A percentile compares a stretch with the other conserved stretches of the same genome.
These are phyloP conservation scores for Aspergillus tamarii DNA, from an alignment of 2,329 filamentous ascomycete species.

Conservation along the genomic window DNA sequence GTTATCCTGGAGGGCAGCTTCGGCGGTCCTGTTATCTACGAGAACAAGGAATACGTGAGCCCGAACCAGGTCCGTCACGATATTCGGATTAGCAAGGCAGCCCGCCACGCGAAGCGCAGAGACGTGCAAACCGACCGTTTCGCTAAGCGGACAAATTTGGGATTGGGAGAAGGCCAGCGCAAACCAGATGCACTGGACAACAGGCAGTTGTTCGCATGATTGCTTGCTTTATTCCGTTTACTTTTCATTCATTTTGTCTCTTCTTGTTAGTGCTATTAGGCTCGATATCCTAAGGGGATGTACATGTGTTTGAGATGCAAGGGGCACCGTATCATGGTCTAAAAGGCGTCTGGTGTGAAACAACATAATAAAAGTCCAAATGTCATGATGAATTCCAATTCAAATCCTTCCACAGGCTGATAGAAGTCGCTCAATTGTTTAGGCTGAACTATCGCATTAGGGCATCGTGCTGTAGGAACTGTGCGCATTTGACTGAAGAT, in stretches of 20 bases:
- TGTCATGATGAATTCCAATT: conserved; percentile 1
- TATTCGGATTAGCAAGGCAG: conserved; percentile 73
- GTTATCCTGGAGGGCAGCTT: conserved; percentile 95
- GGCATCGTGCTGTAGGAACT: background rate
- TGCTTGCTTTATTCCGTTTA: conserved; percentile 23
- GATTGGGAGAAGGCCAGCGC: conserved; percentile 66
- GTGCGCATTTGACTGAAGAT: background rate
- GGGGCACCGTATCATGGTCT: conserved; percentile 34
- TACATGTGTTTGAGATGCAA: conserved; percentile 37
- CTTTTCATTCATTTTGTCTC: conserved; percentile 18
- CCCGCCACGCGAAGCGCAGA: conserved; percentile 73
- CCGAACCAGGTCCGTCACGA: conserved; percentile 93
- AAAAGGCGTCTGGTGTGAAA: conserved; percentile 37
- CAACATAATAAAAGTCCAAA: conserved; percentile 24
- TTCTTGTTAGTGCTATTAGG: conserved; percentile 28
- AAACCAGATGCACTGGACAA: conserved; percentile 75
- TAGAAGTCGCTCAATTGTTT: background rate
- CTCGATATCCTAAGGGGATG: conserved; percentile 39
- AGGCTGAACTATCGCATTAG: background rate
- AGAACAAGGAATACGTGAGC: conserved; percentile 96
- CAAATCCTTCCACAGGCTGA: background rate
- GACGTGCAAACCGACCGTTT: conserved; percentile 74
- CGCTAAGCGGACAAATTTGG: conserved; percentile 75
- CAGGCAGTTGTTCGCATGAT: conserved; percentile 68
- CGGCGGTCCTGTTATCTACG: conserved; percentile 93